Conservation (phyloP, 192 early-diverging fungal genomes). For the Lobosporangium transversale region DNA sequence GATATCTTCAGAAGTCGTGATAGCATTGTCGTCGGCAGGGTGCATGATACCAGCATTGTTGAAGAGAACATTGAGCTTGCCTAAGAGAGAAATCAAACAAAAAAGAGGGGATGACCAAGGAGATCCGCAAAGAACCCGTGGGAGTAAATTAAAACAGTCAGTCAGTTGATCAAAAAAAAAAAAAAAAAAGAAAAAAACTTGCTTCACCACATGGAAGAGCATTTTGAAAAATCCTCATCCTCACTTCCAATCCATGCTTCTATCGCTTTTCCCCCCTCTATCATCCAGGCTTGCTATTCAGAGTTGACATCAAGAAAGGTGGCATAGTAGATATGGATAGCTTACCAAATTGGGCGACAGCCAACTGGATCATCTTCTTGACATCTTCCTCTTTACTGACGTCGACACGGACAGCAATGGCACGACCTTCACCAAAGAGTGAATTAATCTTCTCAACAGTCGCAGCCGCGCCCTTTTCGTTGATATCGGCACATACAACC, state of each 20-base stretch:
- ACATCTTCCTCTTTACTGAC: slow-evolving; percentile 80
- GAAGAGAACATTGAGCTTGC: slow-evolving; percentile 83
- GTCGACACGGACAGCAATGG: slow-evolving; percentile 73
- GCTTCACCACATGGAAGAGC: too few species aligned
- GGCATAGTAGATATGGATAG: too few species aligned
- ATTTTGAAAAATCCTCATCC: too few species aligned
- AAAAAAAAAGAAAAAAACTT: too few species aligned
- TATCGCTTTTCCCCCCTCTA: too few species aligned
- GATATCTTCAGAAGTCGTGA: slow-evolving; percentile 77
- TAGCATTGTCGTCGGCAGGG: slow-evolving; percentile 79
- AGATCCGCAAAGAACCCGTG: slow-evolving; percentile 1
- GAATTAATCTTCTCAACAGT: slow-evolving; percentile 65
- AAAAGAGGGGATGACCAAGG: neutral
- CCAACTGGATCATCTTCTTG: slow-evolving; percentile 69
- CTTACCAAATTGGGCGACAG: slow-evolving; percentile 76
- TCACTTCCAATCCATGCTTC: too few species aligned
- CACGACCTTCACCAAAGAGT: slow-evolving; percentile 54
- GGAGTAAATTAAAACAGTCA: neutral
- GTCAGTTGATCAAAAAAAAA: slow-evolving; percentile 33
- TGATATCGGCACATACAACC: slow-evolving; percentile 82
- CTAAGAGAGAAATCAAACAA: slow-evolving; percentile 38
- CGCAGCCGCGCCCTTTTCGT: slow-evolving; percentile 65
- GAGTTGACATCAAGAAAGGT: too few species aligned
- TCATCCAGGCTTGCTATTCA: too few species aligned
- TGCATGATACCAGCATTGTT: slow-evolving; percentile 93